Base-by-base conservation (phyloP, 805 yeast species). In the Sugiyamaella valdiviana region DNA sequence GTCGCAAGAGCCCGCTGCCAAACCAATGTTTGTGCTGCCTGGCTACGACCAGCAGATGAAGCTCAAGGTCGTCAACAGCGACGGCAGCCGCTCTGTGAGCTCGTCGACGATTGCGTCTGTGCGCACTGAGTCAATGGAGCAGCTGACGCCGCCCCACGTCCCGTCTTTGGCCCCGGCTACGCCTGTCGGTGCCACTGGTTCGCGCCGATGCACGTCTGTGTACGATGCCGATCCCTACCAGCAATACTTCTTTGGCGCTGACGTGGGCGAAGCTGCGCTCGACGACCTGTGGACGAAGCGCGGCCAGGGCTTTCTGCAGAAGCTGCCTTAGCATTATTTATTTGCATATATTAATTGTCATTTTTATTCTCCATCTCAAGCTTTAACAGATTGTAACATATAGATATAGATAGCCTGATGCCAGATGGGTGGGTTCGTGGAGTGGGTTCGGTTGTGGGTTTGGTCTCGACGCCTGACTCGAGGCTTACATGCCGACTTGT, bases 261-360 rank as follows among this genome's bases (percentile, higher is more conserved):
- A 21, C 23, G 37, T 39, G 7, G 43, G 37, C 5, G 46, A 40
- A 3, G 9, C 26, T 10, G 24, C 4, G 15, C 19, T 24, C 38
- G 50, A 46, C 20, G 51, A 46, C 21, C 46, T 53, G 14, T 53
- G 57, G 57, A 24, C 45, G 14, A 39, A 46, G 38, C 48, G 57
- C 12, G 55, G 50, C 20, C 50, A 50, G 41, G 38, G 32, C 36
- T 53, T 51, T 39, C 35, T 52, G 29, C 42, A 49, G 29, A 35
- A 37, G 14, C 16, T 51, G 6, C n/a, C 29, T 39, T 6, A 15
- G 14, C 7, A 10, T n/a, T 21, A 6, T 46, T 22, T 24, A 17
- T 29, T 7, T n/a, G 14, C 5, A 6, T 26, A 15, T 29, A 16
- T 36, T 42, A 7, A 7, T 9, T 7, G 9, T 17, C 6, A 14